These are phyloP conservation scores for Exophiala aquamarina DNA, from an alignment of 2,329 filamentous ascomycete genomes.

Conservation along the genomic window DNA sequence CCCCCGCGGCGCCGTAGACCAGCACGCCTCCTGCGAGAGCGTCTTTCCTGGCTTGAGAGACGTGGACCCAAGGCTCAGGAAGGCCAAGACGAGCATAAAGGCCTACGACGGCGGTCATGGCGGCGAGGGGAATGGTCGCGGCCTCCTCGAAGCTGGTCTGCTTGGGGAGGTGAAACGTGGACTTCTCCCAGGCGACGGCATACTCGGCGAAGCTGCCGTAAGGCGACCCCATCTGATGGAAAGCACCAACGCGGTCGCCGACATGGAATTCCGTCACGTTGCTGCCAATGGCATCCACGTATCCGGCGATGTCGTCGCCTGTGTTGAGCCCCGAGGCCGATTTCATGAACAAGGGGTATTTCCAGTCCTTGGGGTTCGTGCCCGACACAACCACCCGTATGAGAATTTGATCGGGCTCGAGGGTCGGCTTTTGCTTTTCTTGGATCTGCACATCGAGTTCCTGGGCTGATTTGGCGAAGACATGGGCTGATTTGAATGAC, in stretches of 20 bases:
- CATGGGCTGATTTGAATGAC: conserved; percentile 17
- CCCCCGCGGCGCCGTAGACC: conserved; percentile 57
- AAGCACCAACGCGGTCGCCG: conserved; percentile 55
- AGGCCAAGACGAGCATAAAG: conserved; percentile 20
- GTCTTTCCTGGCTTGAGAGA: conserved; percentile 18
- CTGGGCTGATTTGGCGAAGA: conserved; percentile 8
- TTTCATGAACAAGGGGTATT: conserved; percentile 20
- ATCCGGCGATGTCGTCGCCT: conserved; percentile 55
- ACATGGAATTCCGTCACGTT: conserved; percentile 55
- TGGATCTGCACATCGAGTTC: conserved; percentile 26
- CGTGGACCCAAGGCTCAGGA: conserved; percentile 22
- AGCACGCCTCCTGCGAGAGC: conserved; percentile 36
- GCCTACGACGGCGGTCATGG: conserved; percentile 23
- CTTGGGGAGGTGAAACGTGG: conserved; percentile 56
- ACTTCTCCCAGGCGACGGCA: conserved; percentile 53
- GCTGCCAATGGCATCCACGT: conserved; percentile 52
- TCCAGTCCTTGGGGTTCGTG: conserved; percentile 54
- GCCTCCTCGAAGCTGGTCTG: conserved; percentile 55
- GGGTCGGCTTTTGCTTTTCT: conserved; percentile 44
- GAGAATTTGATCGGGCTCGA: conserved; percentile 36
- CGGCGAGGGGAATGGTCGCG: conserved; percentile 24
- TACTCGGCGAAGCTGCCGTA: conserved; percentile 59
- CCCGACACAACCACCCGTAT: conserved; percentile 44
- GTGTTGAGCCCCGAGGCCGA: conserved; percentile 36
- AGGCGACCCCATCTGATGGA: conserved; percentile 51